Conservation (phyloP, 768 basidiomycete species). For the Mycena filopes region DNA sequence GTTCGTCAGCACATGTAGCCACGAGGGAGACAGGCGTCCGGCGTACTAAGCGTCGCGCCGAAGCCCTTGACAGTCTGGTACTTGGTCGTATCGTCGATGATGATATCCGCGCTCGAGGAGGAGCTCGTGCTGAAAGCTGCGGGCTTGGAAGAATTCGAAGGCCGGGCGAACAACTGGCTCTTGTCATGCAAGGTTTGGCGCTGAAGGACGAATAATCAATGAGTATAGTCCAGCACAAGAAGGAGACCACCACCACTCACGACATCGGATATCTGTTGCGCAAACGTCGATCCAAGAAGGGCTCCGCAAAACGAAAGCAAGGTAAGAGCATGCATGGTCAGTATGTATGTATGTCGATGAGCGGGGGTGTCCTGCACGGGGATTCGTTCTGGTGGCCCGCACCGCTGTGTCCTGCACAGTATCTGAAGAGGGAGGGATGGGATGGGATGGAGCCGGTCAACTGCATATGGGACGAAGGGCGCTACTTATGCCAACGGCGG, state of each 20-base stretch:
- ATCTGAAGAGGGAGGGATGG: not conserved
- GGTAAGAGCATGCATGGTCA: not conserved
- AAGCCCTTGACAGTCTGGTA: conserved; percentile 60
- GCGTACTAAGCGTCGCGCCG: conserved; percentile 57
- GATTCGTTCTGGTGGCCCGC: conserved; percentile 16
- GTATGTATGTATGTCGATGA: not conserved
- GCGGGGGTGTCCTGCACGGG: conserved; percentile 17
- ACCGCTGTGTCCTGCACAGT: conserved; percentile 27
- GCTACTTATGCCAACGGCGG: conserved; percentile 1
- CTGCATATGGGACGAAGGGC: too few species aligned
- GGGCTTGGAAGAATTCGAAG: not conserved
- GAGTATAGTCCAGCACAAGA: not conserved
- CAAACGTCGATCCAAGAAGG: not conserved
- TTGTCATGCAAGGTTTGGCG: conserved; percentile 11
- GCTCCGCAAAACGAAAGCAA: not conserved
- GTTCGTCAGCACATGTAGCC: too few species aligned
- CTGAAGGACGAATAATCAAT: not conserved
- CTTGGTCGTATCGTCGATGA: conserved; percentile 48
- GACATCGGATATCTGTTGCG: conserved; percentile 8
- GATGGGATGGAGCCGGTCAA: conserved; percentile 13
- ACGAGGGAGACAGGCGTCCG: too few species aligned
- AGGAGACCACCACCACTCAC: conserved; percentile 1
- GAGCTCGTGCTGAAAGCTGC: not conserved
- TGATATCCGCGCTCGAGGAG: conserved; percentile 49
- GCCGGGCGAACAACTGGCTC: conserved; percentile 8